These are phyloP conservation scores for Cyberlindnera suaveolens DNA, from an alignment of 805 yeast genomes.

Conservation along the genomic window DNA sequence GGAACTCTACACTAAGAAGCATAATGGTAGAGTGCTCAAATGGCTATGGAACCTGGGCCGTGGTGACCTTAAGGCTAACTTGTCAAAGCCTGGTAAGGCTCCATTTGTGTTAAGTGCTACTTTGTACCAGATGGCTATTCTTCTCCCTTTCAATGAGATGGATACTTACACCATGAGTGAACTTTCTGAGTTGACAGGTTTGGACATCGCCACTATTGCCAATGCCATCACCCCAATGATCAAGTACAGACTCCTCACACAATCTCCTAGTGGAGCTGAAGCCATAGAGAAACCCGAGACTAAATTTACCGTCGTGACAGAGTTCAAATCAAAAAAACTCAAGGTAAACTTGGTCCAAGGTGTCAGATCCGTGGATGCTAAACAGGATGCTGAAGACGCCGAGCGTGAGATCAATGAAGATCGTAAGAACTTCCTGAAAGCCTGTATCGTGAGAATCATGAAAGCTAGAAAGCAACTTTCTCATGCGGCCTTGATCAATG, in stretches of 20 bases:
- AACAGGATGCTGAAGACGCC: constrained; percentile 66
- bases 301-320: constrained; percentile 62
- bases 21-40: constrained; percentile 80
- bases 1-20: constrained; percentile 64
- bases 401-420: constrained; percentile 81
- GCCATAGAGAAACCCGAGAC: constrained; percentile 47
- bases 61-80: constrained; percentile 84
- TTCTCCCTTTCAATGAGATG: constrained; percentile 75
- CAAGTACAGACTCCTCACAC: constrained; percentile 68
- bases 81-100: constrained; percentile 73
- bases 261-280: constrained; percentile 58
- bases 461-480: constrained; percentile 78
- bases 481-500: constrained; percentile 78
- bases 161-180: constrained; percentile 54
- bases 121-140: constrained; percentile 78
- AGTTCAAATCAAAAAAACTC: constrained; percentile 78
- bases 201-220: constrained; percentile 58
- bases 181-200: constrained; percentile 60
- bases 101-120: constrained; percentile 80
- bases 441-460: constrained; percentile 95
- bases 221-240: constrained; percentile 76
- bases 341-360: constrained; percentile 73
- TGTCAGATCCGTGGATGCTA: constrained; percentile 46
- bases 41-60: constrained; percentile 97
- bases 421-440: constrained; percentile 78